These are phyloP conservation scores for Phytophthora ohioensis DNA, from an alignment of 352 stramenopile species.

Conservation along the genomic window DNA sequence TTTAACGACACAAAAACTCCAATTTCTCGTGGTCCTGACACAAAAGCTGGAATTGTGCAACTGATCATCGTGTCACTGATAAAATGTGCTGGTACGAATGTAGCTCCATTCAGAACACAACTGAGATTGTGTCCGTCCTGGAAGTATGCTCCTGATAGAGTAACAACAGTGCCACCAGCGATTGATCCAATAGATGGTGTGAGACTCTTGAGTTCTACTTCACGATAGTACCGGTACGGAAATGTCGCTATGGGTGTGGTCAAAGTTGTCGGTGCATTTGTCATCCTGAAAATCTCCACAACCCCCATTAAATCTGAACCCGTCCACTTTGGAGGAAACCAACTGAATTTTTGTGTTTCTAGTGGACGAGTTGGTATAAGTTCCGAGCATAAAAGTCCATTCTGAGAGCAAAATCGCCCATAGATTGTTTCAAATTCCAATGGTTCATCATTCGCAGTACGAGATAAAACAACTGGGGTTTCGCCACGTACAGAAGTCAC, in stretches of 20 bases:
- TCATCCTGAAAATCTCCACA: constrained; percentile 36
- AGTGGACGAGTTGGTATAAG: constrained; percentile 1
- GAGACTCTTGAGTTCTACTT: constrained; percentile 34
- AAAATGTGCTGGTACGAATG: constrained; percentile 36
- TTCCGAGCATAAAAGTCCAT: constrained; percentile 31
- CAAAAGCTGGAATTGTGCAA: constrained; percentile 35
- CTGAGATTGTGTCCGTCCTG: constrained; percentile 35
- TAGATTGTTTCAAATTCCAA: constrained; percentile 11
- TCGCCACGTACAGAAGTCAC: constrained; percentile 25
- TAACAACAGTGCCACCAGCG: constrained; percentile 42
- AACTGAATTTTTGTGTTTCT: constrained; percentile 18
- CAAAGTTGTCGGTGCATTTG: neutral
- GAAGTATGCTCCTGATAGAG: constrained; percentile 45
- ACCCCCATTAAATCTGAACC: constrained; percentile 23
- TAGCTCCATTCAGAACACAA: constrained; percentile 43
- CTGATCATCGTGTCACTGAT: constrained; percentile 41
- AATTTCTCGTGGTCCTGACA: constrained; percentile 20
- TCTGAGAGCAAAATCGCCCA: constrained; percentile 38
- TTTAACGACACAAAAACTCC: constrained; percentile 46
- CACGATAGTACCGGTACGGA: constrained; percentile 45
- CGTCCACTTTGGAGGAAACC: constrained; percentile 33
- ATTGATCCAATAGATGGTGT: constrained; percentile 34
- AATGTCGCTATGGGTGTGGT: constrained; percentile 24
- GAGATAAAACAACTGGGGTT: constrained; percentile 25
- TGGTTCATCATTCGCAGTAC: neutral